Evolutionary conservation across 108 stramenopile species (phyloP), one percentile per base, ranked within the genome.

Genomic region (Pseudonitzschia multiseries): DNA sequence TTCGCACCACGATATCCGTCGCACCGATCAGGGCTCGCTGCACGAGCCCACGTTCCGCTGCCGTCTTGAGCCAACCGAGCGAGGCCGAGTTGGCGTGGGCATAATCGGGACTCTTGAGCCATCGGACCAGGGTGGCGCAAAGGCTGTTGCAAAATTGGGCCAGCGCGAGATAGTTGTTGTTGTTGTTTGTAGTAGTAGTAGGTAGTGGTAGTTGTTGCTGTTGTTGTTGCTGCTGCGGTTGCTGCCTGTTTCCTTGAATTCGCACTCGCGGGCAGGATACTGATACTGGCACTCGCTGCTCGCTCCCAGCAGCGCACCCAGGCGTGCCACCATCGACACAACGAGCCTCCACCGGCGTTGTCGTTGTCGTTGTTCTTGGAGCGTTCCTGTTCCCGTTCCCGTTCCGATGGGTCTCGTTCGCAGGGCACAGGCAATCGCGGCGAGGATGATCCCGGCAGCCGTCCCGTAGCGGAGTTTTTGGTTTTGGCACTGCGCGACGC

Each of bases 41-140:
- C 5, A 85, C 73, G 2, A 56, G 10, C 15, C 84, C 84, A 1
- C 61, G 29, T 33, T 67, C 68, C 9, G 81, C 81, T 2, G 80
- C 78, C 20, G 57, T 41, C 29, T 48, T 72, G 21, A 85, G 57
- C 44, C 76, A 27, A 15, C 75, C 71, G 17, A 85, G 53, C 3
- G 84, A 79, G 20, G 64, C 75, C n/a, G 76, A 36, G 0, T 63
- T 43, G 22, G 78, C 79, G 57, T 32, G 21, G 8, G 57, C 44
- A n/a, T 73, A 53, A 4, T 73, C 73, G 43, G 73, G 73, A 32
- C 21, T 70, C 20, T 18, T 26, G 14, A 33, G 29, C 28, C 5
- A 14, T 8, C 31, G 26, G 2, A 40, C 36, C 32, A 62, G 36
- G 9, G 46, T 10, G 17, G 46, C 46, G 46, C 46, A 48, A 2